These are phyloP conservation scores for Blastobotrys arbuscula DNA, from an alignment of 1,139 yeast species.

Conservation along the genomic window DNA sequence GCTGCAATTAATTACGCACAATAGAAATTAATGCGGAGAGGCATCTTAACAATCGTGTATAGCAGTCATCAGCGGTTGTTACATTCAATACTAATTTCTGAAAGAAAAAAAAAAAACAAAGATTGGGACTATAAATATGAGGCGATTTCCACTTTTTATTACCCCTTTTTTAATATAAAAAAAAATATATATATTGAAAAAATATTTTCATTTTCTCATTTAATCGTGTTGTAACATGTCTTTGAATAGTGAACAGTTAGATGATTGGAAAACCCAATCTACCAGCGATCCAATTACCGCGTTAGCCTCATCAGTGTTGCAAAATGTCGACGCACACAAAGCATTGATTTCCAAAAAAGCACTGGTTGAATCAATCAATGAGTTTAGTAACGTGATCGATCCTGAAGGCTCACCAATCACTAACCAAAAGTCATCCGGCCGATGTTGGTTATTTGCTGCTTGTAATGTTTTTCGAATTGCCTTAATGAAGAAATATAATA, in stretches of 20 bases:
- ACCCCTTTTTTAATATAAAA: not conserved
- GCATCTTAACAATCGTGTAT: no score
- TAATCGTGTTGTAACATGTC: constrained; percentile 3
- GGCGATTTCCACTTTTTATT: no score
- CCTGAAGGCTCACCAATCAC: constrained; percentile 66
- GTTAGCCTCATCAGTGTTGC: constrained; percentile 32
- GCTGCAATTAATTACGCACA: no score
- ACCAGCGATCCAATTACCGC: constrained; percentile 26
- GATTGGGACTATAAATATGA: no score
- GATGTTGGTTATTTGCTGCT: constrained; percentile 88
- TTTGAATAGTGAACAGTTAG: constrained; percentile 20
- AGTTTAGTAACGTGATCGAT: constrained; percentile 56
- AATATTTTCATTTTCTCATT: not conserved
- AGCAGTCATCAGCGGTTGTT: no score
- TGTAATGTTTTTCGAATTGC: constrained; percentile 63
- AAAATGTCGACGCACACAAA: constrained; percentile 32
- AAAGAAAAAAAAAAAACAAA: no score
- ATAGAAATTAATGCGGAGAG: no score
- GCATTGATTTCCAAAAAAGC: constrained; percentile 41
- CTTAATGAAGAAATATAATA: constrained; percentile 55
- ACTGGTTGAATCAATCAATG: constrained; percentile 38
- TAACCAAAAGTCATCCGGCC: constrained; percentile 67
- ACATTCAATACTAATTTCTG: no score
- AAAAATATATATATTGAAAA: not conserved
- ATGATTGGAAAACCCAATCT: constrained; percentile 27